Conservation (phyloP, 2,329 filamentous ascomycete genomes). For the Sporothrix mexicana region DNA sequence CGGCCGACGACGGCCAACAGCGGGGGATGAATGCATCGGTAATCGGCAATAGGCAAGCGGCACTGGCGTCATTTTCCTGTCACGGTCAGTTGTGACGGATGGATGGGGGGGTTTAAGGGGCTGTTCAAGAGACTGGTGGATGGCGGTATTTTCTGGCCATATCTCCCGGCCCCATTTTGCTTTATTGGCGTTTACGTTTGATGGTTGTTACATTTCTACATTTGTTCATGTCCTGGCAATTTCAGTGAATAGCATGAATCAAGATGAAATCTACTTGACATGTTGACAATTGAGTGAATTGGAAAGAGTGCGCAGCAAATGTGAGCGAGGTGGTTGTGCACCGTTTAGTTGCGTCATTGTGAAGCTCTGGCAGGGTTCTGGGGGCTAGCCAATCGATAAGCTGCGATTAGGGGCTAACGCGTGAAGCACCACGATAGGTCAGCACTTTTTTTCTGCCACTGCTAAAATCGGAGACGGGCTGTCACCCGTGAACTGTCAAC, state of each 20-base stretch:
- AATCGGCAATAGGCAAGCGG: neutral
- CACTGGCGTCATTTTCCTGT: too few relatives aligned
- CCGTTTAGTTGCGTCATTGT: neutral
- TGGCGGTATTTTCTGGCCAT: too few relatives aligned
- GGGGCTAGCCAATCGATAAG: neutral
- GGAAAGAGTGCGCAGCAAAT: neutral
- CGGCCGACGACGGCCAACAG: neutral
- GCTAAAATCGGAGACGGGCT: neutral
- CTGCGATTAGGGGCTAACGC: neutral
- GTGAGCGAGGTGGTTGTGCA: neutral
- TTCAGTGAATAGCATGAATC: slow-evolving; percentile 9
- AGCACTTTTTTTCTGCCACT: neutral
- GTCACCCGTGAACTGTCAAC: too few relatives aligned
- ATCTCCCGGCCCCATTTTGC: too few relatives aligned
- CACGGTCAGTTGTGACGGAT: too few relatives aligned
- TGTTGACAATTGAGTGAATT: too few relatives aligned
- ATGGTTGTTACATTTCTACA: neutral
- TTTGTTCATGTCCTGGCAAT: slow-evolving; percentile 5
- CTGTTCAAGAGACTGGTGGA: too few relatives aligned
- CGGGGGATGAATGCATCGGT: neutral
- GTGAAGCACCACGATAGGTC: neutral
- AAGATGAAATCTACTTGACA: too few relatives aligned
- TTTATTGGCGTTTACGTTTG: neutral
- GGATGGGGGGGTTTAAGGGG: too few relatives aligned
- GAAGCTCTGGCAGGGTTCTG: neutral